Evolutionary conservation across 2,329 filamentous ascomycete genomes (phyloP).

Genomic region (Nothomitra cinnamomea): DNA sequence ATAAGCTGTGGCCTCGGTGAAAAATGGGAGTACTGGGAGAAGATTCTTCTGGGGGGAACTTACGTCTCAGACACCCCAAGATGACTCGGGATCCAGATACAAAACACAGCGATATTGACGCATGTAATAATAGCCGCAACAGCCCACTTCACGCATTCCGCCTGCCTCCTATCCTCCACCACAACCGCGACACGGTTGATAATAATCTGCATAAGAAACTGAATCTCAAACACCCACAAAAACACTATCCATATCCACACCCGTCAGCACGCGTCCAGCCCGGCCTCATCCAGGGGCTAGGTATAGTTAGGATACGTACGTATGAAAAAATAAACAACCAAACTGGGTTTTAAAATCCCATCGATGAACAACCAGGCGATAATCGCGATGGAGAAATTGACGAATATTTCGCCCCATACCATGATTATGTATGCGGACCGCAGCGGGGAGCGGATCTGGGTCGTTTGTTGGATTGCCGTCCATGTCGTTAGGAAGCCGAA

Average conservation of each 20-base stretch:
- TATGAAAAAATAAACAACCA: not conserved
- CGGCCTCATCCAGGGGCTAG: no score
- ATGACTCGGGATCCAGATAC: constrained; percentile 36
- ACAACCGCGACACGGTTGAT: constrained; percentile 36
- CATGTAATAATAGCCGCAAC: constrained; percentile 27
- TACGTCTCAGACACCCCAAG: constrained; percentile 26
- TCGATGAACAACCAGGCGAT: constrained; percentile 22
- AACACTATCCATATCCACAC: constrained; percentile 6
- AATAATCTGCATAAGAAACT: constrained; percentile 18
- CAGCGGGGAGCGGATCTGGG: constrained; percentile 16
- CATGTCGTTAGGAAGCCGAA: constrained; percentile 25
- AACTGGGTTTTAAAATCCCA: constrained; percentile 19
- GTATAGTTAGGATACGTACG: not conserved
- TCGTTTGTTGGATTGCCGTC: constrained; percentile 22
- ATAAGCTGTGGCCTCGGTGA: no score
- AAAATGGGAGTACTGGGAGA: no score
- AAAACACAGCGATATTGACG: constrained; percentile 36
- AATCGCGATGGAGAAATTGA: constrained; percentile 26
- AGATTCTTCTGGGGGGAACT: constrained; percentile 14
- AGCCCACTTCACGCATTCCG: constrained; percentile 29
- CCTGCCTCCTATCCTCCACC: constrained; percentile 23
- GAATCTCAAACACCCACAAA: constrained; percentile 7
- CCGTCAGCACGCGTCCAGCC: no score
- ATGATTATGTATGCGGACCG: constrained; percentile 29
- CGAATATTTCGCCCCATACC: constrained; percentile 30